Conservation (phyloP, 1,284 basidiomycete genomes). For the Exsudoporus floridanus region DNA sequence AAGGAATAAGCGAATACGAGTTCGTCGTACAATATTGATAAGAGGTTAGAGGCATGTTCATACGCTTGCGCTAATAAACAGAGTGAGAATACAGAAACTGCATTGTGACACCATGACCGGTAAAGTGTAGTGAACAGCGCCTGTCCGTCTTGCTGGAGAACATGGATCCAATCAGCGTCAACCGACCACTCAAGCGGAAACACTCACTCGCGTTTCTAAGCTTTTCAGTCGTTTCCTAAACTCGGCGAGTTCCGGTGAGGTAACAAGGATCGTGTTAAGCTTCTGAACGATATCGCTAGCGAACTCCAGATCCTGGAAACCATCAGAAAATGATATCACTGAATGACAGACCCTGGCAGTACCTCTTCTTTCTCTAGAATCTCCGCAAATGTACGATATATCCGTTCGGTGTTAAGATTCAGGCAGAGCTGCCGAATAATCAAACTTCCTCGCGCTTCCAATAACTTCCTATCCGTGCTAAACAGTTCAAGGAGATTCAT, state of each 20-base stretch:
- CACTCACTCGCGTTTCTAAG: conserved; percentile 83
- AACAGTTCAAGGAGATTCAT: conserved; percentile 92
- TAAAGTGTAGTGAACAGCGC: conserved; percentile 90
- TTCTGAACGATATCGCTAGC: conserved; percentile 98
- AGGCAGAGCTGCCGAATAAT: conserved; percentile 96
- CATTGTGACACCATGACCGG: conserved; percentile 98
- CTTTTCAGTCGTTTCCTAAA: conserved; percentile 92
- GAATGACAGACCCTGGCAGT: neutral
- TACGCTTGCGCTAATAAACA: conserved; percentile 98
- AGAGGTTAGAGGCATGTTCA: conserved; percentile 95
- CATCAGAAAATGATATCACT: conserved; percentile 1
- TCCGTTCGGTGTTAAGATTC: conserved; percentile 92
- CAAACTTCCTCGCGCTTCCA: conserved; percentile 91
- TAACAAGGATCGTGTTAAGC: conserved; percentile 94
- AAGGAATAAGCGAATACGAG: neutral
- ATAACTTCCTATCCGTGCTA: conserved; percentile 87
- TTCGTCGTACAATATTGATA: conserved; percentile 87
- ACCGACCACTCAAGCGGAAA: neutral
- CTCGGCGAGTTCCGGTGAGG: conserved; percentile 92
- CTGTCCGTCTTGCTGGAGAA: conserved; percentile 83
- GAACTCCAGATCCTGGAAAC: conserved; percentile 85
- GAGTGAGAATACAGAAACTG: conserved; percentile 93
- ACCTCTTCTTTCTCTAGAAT: conserved; percentile 98
- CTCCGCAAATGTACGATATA: conserved; percentile 95
- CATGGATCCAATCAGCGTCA: conserved; percentile 7